Evolutionary conservation across 192 early-diverging fungal genomes (phyloP), one percentile per base, ranked within the genome.

Genomic region (Paraglomus occultum): DNA sequence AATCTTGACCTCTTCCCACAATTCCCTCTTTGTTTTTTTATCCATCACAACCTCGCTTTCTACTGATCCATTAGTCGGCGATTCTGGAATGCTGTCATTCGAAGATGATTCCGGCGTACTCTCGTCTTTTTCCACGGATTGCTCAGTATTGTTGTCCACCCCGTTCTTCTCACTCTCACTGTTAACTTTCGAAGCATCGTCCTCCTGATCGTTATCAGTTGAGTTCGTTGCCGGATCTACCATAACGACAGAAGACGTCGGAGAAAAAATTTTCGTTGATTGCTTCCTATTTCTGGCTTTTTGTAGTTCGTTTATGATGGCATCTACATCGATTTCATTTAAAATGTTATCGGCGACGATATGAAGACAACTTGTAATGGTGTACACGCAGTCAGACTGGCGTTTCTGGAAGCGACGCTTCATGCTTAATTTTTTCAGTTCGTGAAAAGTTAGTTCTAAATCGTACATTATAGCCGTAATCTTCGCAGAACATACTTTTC

Each of bases 361-460:
- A 0, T 94, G 93, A 50, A 97, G 74, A 44, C 95, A 83, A 42
- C 90, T 87, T 67, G 89, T 76, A n/a, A 95, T 89, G 5, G 90
- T 90, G 63, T 93, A 94, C 18, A 85, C 76, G 75, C 94, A 95
- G 80, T 99, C 96, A 55, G 89, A 85, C 72, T 94, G 93, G 78
- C 95, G 95, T 82, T 95, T 93, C 70, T 96, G 91, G 75, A 96
- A 98, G 14, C 96, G 87, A 58, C 91, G 81, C 54, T 88, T 91
- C 62, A 96, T 83, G 69, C 89, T 94, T 74, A 81, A 69, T 67
- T 74, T 75, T 14, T 6, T n/a, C 17, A 47, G 4, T 6, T 44
- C 10, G 4, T 38, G 15, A 44, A 10, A 20, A 44, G 31, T 31
- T 31, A 31, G 31, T 31, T 31, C 3, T 31, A 31, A 31, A 31